Evolutionary conservation across 2,329 filamentous ascomycete species (phyloP).

Genomic region (Alternaria gaisen): DNA sequence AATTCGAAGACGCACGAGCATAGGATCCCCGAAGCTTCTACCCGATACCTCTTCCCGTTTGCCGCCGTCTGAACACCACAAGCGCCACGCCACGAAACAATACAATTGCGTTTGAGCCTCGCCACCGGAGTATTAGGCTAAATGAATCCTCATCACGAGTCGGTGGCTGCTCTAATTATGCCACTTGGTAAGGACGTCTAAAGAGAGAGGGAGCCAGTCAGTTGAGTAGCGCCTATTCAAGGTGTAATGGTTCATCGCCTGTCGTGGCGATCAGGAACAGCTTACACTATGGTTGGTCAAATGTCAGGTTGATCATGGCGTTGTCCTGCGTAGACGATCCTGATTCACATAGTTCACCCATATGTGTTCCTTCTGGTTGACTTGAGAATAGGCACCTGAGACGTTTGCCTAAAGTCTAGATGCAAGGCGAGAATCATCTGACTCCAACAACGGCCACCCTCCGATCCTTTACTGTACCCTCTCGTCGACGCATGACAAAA

Average conservation of each 20-base stretch:
- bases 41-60: conserved; percentile 10
- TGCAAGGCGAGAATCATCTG: background rate
- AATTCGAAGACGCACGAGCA: conserved; percentile 3
- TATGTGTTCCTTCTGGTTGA: background rate
- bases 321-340: background rate
- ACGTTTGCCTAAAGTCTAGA: background rate
- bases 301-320: background rate
- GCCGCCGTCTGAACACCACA: conserved; percentile 12
- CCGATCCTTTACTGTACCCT: background rate
- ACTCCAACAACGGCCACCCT: background rate
- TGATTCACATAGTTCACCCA: background rate
- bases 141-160: conserved; percentile 12
- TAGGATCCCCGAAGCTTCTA: conserved; percentile 7
- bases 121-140: conserved; percentile 24
- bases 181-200: background rate
- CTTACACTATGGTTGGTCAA: background rate
- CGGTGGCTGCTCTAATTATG: conserved; percentile 10
- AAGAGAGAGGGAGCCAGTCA: background rate
- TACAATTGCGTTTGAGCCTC: conserved; percentile 7
- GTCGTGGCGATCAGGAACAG: background rate
- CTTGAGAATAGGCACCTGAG: background rate
- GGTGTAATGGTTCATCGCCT: conserved; percentile 1
- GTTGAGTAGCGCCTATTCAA: conserved; percentile 2
- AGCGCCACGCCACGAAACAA: conserved; percentile 10
- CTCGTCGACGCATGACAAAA: background rate